phyloP scores from a whole-genome alignment of 1,284 basidiomycete genomes.

The Porogramme epimiltina region DNA sequence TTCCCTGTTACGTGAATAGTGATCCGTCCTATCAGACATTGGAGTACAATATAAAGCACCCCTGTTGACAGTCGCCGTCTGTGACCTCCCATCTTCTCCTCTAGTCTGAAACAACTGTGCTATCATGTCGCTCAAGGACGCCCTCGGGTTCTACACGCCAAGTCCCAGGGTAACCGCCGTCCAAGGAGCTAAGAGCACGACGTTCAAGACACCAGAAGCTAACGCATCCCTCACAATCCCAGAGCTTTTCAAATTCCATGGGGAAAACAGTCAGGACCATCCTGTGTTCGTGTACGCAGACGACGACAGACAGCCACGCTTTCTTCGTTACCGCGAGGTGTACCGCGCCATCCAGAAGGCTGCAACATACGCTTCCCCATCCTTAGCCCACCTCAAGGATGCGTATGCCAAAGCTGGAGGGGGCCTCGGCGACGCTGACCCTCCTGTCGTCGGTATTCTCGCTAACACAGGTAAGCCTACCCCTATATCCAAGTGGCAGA shows the following conservation, averaged over 20 bases:
- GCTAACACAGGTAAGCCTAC: slow-evolving; percentile 22
- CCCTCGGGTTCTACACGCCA: slow-evolving; percentile 6
- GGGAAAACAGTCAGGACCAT: slow-evolving; percentile 33
- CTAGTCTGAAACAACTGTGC: too few relatives aligned
- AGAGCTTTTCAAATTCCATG: slow-evolving; percentile 39
- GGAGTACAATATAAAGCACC: too few relatives aligned
- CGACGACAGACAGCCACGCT: slow-evolving; percentile 20
- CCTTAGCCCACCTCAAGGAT: not conserved
- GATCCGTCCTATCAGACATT: too few relatives aligned
- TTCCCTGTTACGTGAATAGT: too few relatives aligned
- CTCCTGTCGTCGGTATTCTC: slow-evolving; percentile 25
- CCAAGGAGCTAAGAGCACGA: slow-evolving; percentile 20
- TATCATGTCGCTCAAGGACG: slow-evolving; percentile 1
- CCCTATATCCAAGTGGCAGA: too few relatives aligned
- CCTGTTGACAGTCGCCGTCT: too few relatives aligned
- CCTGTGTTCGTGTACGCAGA: slow-evolving; percentile 35
- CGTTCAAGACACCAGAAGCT: slow-evolving; percentile 35
- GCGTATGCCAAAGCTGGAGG: slow-evolving; percentile 1
- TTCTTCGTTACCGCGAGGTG: slow-evolving; percentile 32
- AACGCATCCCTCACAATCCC: slow-evolving; percentile 37
- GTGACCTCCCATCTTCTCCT: too few relatives aligned
- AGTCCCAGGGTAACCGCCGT: not conserved
- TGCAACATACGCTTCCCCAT: slow-evolving; percentile 12
- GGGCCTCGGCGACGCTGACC: slow-evolving; percentile 7
- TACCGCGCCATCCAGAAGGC: slow-evolving; percentile 23